These are phyloP conservation scores for Nannochloropsis gaditana DNA, from an alignment of 108 stramenopile genomes.

Conservation along the genomic window DNA sequence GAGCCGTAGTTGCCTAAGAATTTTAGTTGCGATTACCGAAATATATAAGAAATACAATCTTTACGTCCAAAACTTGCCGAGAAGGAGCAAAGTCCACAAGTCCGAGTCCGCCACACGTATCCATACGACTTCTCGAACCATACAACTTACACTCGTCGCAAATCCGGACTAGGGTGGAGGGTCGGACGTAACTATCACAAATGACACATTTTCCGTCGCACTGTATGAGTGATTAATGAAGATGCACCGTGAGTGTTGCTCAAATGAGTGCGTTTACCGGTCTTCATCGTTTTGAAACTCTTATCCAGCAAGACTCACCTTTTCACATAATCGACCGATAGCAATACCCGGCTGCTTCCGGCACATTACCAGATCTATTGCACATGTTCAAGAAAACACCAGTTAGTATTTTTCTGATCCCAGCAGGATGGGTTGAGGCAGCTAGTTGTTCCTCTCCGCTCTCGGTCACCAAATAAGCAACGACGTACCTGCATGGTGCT, in stretches of 20 bases:
- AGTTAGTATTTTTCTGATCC: too few species aligned
- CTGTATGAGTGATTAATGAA: constrained; percentile 4
- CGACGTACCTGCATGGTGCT: constrained; percentile 39
- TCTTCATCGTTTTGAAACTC: not conserved
- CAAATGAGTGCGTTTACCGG: not conserved
- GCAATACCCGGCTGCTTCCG: constrained; percentile 96
- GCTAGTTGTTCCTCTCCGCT: too few species aligned
- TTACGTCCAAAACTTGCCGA: not conserved
- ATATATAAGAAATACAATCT: not conserved
- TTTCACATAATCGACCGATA: constrained; percentile 92
- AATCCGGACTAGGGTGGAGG: constrained; percentile 67
- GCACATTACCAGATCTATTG: constrained; percentile 94
- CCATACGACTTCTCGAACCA: too few species aligned
- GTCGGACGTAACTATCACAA: constrained; percentile 96
- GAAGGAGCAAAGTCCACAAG: not conserved
- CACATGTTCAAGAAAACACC: not conserved
- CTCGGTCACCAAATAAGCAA: not conserved
- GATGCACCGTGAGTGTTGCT: not conserved
- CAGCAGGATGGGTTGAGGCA: too few species aligned
- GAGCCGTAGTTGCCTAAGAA: constrained; percentile 1
- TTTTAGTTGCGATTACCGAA: not conserved
- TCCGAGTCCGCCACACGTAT: not conserved
- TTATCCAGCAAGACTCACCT: constrained; percentile 57
- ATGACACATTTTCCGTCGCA: constrained; percentile 89
- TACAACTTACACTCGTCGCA: constrained; percentile 93